Conservation (phyloP, 208 protist genomes). For the Trypanosoma melophagium region DNA sequence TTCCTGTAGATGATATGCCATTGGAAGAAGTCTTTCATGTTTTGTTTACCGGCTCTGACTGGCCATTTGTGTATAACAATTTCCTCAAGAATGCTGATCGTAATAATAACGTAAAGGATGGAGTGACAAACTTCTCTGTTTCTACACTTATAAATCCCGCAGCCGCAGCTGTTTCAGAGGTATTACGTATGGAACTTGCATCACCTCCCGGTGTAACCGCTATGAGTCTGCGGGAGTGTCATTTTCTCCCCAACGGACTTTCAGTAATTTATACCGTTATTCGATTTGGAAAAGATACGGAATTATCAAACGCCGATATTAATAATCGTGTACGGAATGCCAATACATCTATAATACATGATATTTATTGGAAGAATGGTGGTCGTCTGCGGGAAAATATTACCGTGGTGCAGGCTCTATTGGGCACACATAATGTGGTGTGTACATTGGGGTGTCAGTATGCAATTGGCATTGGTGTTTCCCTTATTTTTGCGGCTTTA, state of each 20-base stretch:
- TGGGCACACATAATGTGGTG: not conserved
- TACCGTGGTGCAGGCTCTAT: not conserved
- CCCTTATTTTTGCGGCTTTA: not conserved
- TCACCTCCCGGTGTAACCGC: not conserved
- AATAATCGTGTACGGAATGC: not conserved
- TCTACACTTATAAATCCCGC: not conserved
- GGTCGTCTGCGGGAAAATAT: slow-evolving; percentile 2
- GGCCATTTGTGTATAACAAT: not conserved
- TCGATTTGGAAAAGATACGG: not conserved
- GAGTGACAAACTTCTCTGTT: not conserved
- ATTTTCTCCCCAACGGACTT: not conserved
- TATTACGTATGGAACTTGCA: not conserved
- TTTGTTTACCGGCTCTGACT: not conserved
- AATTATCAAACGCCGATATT: slow-evolving; percentile 1
- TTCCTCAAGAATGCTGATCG: not conserved
- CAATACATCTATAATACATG: not conserved
- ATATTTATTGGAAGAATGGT: slow-evolving; percentile 3
- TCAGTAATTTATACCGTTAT: slow-evolving; percentile 3
- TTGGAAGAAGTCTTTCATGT: not conserved
- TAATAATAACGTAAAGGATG: not conserved
- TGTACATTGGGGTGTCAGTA: slow-evolving; percentile 7
- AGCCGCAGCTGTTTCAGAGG: not conserved
- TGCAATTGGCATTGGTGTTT: slow-evolving; percentile 4
- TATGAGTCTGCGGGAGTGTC: not conserved
- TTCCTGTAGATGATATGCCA: no score